Evolutionary conservation across 106 monocot species (phyloP).

Genomic region (Xerophyta viscosa): DNA sequence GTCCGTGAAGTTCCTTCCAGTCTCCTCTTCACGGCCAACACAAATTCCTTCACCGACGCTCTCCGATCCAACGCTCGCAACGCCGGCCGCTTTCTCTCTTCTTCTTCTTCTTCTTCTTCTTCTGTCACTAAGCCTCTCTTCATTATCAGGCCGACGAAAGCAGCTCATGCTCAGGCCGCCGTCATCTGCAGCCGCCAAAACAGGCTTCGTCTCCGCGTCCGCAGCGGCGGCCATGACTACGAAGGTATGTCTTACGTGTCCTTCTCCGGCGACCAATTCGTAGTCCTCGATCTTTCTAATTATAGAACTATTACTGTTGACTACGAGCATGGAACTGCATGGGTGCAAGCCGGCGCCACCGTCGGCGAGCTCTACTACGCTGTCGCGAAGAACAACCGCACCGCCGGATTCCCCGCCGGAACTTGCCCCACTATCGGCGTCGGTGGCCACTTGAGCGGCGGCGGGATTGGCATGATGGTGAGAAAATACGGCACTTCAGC

Average conservation of each 20-base stretch:
- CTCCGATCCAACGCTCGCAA: too few relatives aligned
- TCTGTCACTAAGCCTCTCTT: slow-evolving; percentile 19
- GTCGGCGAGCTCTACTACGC: slow-evolving; percentile 47
- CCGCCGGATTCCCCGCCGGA: slow-evolving; percentile 32
- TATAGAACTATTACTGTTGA: slow-evolving; percentile 29
- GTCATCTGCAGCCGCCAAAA: slow-evolving; percentile 21
- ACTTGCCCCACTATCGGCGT: slow-evolving; percentile 33
- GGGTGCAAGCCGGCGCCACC: slow-evolving; percentile 59
- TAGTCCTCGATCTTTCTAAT: slow-evolving; percentile 29
- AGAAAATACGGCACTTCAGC: slow-evolving; percentile 35
- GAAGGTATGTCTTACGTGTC: slow-evolving; percentile 54
- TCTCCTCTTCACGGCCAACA: too few relatives aligned
- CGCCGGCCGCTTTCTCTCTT: too few relatives aligned
- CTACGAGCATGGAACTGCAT: slow-evolving; percentile 13
- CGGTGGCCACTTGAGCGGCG: slow-evolving; percentile 46
- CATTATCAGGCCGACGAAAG: slow-evolving; percentile 25
- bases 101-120: not conserved
- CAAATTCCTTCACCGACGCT: too few relatives aligned
- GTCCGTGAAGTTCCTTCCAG: too few relatives aligned
- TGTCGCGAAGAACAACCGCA: slow-evolving; percentile 7
- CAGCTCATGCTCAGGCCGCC: slow-evolving; percentile 27
- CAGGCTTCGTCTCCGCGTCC: slow-evolving; percentile 18
- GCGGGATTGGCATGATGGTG: slow-evolving; percentile 34
- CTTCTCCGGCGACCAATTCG: not conserved
- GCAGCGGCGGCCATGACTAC: slow-evolving; percentile 68